A percentile compares a stretch with the other conserved stretches of the same genome.
Conservation (phyloP, 2,329 filamentous ascomycete genomes). For the Fusarium sp. region DNA sequence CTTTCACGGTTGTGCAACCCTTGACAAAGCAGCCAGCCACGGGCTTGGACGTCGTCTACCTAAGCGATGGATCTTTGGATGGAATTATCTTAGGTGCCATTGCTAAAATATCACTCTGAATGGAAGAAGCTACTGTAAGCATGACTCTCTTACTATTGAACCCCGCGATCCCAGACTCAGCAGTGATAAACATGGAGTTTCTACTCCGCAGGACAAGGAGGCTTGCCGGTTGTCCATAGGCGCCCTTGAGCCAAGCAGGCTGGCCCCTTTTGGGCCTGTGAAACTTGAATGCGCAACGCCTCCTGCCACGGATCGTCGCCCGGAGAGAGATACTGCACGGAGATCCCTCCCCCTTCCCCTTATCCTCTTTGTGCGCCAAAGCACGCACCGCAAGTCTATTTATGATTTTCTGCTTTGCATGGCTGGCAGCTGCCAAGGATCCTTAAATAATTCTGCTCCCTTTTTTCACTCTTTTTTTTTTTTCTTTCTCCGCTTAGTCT, state of each 20-base stretch:
- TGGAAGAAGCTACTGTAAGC: neutral
- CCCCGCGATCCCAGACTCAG: neutral
- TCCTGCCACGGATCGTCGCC: slow-evolving; percentile 39
- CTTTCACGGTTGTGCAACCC: slow-evolving; percentile 3
- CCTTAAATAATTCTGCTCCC: neutral
- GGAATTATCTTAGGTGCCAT: neutral
- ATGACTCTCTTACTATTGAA: neutral
- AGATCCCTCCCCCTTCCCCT: slow-evolving; percentile 21
- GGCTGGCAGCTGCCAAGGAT: neutral
- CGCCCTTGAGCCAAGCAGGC: slow-evolving; percentile 8
- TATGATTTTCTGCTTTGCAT: slow-evolving; percentile 5
- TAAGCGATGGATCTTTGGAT: neutral
- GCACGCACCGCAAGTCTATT: slow-evolving; percentile 18
- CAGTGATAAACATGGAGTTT: slow-evolving; percentile 1
- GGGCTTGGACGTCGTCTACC: neutral
- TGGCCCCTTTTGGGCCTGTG: slow-evolving; percentile 21
- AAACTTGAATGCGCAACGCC: slow-evolving; percentile 39
- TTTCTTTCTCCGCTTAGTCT: neutral
- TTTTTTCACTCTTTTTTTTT: neutral
- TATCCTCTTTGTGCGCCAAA: slow-evolving; percentile 18
- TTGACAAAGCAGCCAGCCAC: neutral
- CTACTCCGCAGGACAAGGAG: slow-evolving; percentile 13
- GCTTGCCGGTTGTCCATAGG: slow-evolving; percentile 21
- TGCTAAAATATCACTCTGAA: slow-evolving; percentile 6
- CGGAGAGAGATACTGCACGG: neutral